These are phyloP conservation scores for Trichoderma arundinaceum DNA, from an alignment of 2,329 filamentous ascomycete species.

Conservation along the genomic window DNA sequence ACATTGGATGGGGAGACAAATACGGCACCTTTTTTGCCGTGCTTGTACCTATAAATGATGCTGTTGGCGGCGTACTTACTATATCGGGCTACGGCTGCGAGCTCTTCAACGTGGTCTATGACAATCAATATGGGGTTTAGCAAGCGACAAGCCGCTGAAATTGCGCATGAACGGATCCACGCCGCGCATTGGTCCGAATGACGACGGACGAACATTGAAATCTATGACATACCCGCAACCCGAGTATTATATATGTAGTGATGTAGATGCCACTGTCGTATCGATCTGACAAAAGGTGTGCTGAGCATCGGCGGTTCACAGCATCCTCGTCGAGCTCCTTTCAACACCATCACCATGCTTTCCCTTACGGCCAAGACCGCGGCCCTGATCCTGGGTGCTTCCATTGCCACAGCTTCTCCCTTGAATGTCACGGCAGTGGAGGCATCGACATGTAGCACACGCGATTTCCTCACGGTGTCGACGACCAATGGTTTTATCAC, in stretches of 20 bases:
- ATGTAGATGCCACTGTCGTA: neutral
- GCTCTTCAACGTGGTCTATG: neutral
- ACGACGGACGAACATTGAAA: neutral
- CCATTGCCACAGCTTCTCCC: constrained; percentile 7
- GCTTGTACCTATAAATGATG: neutral
- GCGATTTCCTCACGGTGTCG: constrained; percentile 38
- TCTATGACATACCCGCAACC: neutral
- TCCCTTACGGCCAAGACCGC: neutral
- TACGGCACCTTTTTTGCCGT: neutral
- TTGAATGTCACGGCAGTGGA: neutral
- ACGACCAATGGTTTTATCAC: constrained; percentile 45
- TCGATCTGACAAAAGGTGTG: neutral
- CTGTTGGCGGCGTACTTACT: constrained; percentile 14
- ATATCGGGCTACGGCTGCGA: constrained; percentile 18
- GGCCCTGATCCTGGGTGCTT: constrained; percentile 11
- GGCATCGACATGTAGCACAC: constrained; percentile 29
- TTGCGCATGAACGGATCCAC: neutral
- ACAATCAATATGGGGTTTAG: constrained; percentile 5
- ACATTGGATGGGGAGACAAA: neutral
- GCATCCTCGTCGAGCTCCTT: neutral
- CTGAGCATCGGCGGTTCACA: neutral
- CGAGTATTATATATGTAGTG: neutral
- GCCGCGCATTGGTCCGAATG: constrained; percentile 1
- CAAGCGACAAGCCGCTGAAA: constrained; percentile 4
- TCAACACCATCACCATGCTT: constrained; percentile 6